Evolutionary conservation across 129 eudicot species (phyloP).

Genomic region (Flaveria trinervia): DNA sequence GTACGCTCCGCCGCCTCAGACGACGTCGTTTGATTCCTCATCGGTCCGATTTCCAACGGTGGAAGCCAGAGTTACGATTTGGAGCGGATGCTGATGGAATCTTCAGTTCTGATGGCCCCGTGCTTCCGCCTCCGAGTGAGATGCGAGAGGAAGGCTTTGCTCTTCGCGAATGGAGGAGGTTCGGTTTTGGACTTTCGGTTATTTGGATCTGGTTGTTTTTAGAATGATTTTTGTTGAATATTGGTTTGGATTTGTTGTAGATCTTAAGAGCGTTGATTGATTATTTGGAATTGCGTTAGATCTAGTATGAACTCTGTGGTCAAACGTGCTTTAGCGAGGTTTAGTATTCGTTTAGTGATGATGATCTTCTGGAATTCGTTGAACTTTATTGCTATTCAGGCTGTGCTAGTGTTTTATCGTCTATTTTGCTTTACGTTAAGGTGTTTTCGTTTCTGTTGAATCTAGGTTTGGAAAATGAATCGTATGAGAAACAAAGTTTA

Average conservation of each 20-base stretch:
- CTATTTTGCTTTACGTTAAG: background rate
- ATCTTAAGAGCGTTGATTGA: background rate
- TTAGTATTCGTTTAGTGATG: background rate
- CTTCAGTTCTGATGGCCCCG: constrained; percentile 81
- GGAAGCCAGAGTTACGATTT: constrained; percentile 54
- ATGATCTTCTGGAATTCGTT: background rate
- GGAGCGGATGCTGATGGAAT: constrained; percentile 61
- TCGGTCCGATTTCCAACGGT: constrained; percentile 68
- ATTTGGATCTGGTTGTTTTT: constrained; percentile 19
- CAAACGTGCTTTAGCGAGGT: constrained; percentile 15
- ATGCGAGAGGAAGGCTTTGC: constrained; percentile 88
- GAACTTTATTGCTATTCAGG: background rate
- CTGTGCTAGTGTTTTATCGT: no score
- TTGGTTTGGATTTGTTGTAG: constrained; percentile 1
- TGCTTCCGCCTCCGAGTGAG: constrained; percentile 85
- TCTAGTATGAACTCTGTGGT: constrained; percentile 11
- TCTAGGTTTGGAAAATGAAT: constrained; percentile 16
- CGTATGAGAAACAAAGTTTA: background rate
- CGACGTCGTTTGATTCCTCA: constrained; percentile 43
- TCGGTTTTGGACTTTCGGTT: constrained; percentile 29
- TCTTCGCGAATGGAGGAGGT: constrained; percentile 98
- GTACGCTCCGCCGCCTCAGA: constrained; percentile 34
- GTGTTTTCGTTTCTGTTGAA: background rate
- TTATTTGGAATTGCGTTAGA: constrained; percentile 15
- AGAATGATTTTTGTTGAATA: background rate